phyloP scores from a whole-genome alignment of 352 stramenopile genomes.

The Pythium brassicae region DNA sequence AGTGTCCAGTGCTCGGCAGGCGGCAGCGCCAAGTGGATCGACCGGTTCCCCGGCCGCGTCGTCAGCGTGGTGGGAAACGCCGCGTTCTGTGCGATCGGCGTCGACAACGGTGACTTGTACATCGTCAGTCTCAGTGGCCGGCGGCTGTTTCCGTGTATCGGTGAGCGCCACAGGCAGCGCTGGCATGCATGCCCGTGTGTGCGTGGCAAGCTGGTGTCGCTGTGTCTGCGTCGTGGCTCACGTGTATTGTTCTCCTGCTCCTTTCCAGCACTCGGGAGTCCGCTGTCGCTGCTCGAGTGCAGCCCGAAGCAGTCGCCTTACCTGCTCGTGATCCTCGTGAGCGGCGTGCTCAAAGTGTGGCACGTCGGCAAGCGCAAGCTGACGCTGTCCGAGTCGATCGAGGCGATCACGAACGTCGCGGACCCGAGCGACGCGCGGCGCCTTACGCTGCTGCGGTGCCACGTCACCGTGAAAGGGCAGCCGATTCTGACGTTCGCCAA shows the following conservation, averaged over 20 bases:
- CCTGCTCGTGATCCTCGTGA: constrained; percentile 66
- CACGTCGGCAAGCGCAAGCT: constrained; percentile 45
- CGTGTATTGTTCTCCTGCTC: background rate
- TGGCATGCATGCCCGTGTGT: no score
- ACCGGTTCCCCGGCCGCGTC: constrained; percentile 62
- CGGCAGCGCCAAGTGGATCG: constrained; percentile 69
- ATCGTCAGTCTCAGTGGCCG: constrained; percentile 54
- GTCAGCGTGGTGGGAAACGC: constrained; percentile 61
- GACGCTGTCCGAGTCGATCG: constrained; percentile 54
- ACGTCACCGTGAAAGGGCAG: constrained; percentile 63
- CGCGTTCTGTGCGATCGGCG: constrained; percentile 53
- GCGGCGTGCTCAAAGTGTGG: constrained; percentile 71
- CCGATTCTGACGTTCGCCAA: constrained; percentile 84
- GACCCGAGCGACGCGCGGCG: constrained; percentile 22
- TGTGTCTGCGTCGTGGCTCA: constrained; percentile 1
- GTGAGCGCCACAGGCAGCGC: constrained; percentile 16
- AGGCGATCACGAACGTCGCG: constrained; percentile 50
- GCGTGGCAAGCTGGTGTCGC: background rate
- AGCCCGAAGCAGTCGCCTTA: constrained; percentile 54
- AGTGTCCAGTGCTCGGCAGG: constrained; percentile 59
- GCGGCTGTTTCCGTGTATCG: constrained; percentile 76
- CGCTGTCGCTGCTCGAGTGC: constrained; percentile 70
- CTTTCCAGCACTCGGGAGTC: constrained; percentile 50
- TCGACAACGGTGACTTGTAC: constrained; percentile 63
- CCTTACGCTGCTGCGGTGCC: constrained; percentile 66